Evolutionary conservation across 148 eudicot genomes (phyloP), one percentile per base, ranked within the genome.

Genomic region (Amaranthus hypochondriacus): DNA sequence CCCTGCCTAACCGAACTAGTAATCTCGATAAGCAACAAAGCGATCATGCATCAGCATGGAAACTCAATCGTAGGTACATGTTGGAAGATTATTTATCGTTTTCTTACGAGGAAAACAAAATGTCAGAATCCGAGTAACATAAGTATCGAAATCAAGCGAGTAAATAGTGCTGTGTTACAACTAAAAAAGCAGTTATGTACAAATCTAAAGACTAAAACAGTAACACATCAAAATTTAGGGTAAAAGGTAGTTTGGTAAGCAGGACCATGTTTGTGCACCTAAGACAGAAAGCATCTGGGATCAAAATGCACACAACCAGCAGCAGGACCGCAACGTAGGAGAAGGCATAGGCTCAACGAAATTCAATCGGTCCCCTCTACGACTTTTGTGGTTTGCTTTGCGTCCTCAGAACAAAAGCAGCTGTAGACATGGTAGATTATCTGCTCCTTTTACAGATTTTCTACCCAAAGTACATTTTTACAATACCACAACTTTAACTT

Each of bases 291-390:
- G 39, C 39, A 28, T 28, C 39, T 28, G 39, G 39, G 39, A 28
- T 28, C 2, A 7, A 71, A 7, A 56, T 39, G 49, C 10, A 73
- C 10, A 62, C 54, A 56, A 9, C 15, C 43, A 68, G 11, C 28
- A 51, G 62, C 68, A 76, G 79, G 75, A 77, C 64, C 44, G 18
- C 57, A 64, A 49, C 9, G 0, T 28, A 39, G 9, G 47, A 76
- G 5, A 46, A 48, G 39, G 39, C 39, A 56, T 6, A 54, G 73
- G 60, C 61, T 69, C n/a, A 50, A 69, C 61, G 21, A n/a, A 48
- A 63, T 28, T 68, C 56, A 13, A 68, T 28, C 28, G 46, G 75
- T 70, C 75, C 70, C 63, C 51, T 14, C 54, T 28, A 28, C 18
- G 8, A 69, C 47, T 49, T 56, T 13, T 56, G 66, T 59, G 65